phyloP scores from a whole-genome alignment of 495 filamentous ascomycete genomes.

The Lentithecium fluviatile region DNA sequence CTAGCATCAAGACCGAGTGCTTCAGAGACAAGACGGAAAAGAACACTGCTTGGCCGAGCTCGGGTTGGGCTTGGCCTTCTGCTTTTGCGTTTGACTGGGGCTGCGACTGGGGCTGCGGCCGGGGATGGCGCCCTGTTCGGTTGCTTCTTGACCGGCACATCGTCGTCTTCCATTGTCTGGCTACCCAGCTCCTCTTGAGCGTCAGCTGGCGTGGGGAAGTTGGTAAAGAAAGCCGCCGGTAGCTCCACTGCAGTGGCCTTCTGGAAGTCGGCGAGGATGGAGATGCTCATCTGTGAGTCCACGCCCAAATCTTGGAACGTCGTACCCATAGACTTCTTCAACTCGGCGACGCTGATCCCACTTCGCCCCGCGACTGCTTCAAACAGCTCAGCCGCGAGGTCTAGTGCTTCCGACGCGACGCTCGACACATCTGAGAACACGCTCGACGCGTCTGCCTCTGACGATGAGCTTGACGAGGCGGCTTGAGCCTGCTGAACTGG shows the following conservation, averaged over 20 bases:
- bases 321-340: conserved; percentile 10
- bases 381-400: conserved; percentile 14
- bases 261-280: conserved; percentile 10
- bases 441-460: conserved; percentile 2
- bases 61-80: conserved; percentile 6
- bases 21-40: conserved; percentile 20
- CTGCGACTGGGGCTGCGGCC: no score
- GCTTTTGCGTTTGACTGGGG: conserved; percentile 6
- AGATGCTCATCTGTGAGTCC: conserved; percentile 12
- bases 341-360: conserved; percentile 21
- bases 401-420: conserved; percentile 11
- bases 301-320: conserved; percentile 9
- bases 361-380: conserved; percentile 10
- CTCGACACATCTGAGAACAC: conserved; percentile 2
- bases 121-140: conserved; percentile 1
- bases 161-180: conserved; percentile 8
- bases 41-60: background rate
- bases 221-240: conserved; percentile 12
- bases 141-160: background rate
- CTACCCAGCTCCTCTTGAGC: conserved; percentile 2
- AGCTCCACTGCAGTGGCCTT: conserved; percentile 11
- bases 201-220: conserved; percentile 2
- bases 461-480: conserved; percentile 16
- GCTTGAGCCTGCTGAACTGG: background rate
- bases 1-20: conserved; percentile 17